These are phyloP conservation scores for Linum usitatissimum DNA, from an alignment of 345 rosid genomes.

Conservation along the genomic window DNA sequence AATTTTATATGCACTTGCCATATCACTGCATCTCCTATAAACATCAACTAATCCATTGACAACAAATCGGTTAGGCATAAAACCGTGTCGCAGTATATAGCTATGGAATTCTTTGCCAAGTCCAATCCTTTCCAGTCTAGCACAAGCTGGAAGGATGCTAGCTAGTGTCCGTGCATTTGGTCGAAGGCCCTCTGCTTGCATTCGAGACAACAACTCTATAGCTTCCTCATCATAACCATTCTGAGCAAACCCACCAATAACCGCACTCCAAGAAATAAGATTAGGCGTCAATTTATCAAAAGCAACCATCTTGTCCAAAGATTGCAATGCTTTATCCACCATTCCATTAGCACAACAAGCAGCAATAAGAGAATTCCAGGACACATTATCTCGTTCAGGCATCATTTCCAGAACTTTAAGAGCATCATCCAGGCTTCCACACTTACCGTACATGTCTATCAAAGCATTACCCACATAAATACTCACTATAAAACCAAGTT, in stretches of 20 bases:
- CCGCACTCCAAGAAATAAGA: slow-evolving; percentile 54
- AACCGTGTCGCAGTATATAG: slow-evolving; percentile 35
- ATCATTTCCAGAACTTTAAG: slow-evolving; percentile 8
- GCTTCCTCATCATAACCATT: slow-evolving; percentile 33
- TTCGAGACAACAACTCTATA: slow-evolving; percentile 28
- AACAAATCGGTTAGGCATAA: slow-evolving; percentile 31
- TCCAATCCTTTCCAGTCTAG: slow-evolving; percentile 33
- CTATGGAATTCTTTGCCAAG: slow-evolving; percentile 48
- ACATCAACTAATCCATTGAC: slow-evolving; percentile 54
- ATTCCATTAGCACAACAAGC: slow-evolving; percentile 20
- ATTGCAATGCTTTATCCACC: slow-evolving; percentile 23
- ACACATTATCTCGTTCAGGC: slow-evolving; percentile 15
- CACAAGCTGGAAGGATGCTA: slow-evolving; percentile 57
- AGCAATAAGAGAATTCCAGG: slow-evolving; percentile 21
- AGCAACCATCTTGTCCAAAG: slow-evolving; percentile 28
- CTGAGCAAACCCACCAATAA: slow-evolving; percentile 49
- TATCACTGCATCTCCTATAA: slow-evolving; percentile 49
- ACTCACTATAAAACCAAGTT: slow-evolving; percentile 9
- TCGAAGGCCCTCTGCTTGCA: slow-evolving; percentile 37
- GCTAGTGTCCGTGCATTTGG: slow-evolving; percentile 52
- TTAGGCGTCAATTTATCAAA: slow-evolving; percentile 25
- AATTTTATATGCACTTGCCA: slow-evolving; percentile 35
- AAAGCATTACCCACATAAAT: slow-evolving; percentile 20
- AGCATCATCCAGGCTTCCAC: slow-evolving; percentile 18
- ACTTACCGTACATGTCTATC: slow-evolving; percentile 22